Evolutionary conservation across 257 asterid species (phyloP), one percentile per base, ranked within the genome.

Genomic region (Coffea canephora): DNA sequence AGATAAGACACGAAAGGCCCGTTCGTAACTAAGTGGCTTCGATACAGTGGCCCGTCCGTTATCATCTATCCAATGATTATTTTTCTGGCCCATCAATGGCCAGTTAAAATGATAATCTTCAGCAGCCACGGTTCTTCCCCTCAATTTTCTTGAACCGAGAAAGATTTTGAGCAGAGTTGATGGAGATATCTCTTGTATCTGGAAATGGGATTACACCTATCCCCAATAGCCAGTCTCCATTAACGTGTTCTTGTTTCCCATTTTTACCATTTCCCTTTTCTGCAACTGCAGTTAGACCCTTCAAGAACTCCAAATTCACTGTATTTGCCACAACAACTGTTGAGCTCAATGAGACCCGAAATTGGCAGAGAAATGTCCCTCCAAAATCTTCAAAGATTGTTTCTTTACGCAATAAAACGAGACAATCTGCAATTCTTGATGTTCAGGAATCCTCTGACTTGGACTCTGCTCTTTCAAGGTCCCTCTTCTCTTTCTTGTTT

Each of bases 401-500:
- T 18, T 77, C 86, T 2, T 81, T 82, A 75, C 77, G 87, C 23
- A 54, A 46, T 19, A 83, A 68, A 75, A 49, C 80, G 34, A 91
- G 88, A 71, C 89, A 91, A 79, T 88, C 91, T 23, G 94, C 94
- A 52, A 81, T 93, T 87, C 80, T 54, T 70, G 96, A 95, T 69
- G 85, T 95, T 83, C 95, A 89, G 80, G 74, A 89, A 43, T 87
- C 97, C 31, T 71, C 97, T 76, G 90, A 93, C 66, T 71, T 91
- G 94, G 89, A 77, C 41, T 83, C 93, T 81, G 96, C 96, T 89
- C 98, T 93, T 66, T 57, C 80, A 70, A 95, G 98, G 98, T 94
- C 55, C 46, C 54, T 5, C 10, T 69, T 43, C 11, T 36, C 46
- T 27, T 4, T 27, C 3, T 52, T 46, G 39, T 64, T n/a, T 75